Conservation (phyloP, 208 protist genomes). For the Acanthamoeba rhysodes region DNA sequence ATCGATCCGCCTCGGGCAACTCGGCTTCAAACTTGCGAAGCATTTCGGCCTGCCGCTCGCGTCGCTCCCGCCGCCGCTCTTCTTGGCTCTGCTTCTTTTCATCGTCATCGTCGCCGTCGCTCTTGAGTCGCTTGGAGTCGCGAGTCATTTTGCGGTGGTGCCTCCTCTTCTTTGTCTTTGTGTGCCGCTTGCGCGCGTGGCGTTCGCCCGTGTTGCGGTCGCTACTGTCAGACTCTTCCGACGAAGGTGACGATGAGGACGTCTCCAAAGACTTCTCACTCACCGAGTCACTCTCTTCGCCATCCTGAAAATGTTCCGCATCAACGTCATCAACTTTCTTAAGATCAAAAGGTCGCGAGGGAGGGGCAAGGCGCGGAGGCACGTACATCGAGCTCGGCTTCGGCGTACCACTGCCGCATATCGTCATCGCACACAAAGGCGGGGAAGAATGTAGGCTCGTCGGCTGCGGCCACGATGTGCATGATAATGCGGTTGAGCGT, state of each 20-base stretch:
- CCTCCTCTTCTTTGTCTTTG: neutral
- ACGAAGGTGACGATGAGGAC: neutral
- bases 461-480: slow-evolving; percentile 40
- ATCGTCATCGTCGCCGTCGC: neutral
- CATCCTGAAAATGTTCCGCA: neutral
- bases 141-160: neutral
- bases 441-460: slow-evolving; percentile 59
- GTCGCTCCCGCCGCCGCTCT: neutral
- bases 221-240: neutral
- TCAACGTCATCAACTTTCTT: too few species aligned
- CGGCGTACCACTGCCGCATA: slow-evolving; percentile 33
- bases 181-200: neutral
- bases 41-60: neutral
- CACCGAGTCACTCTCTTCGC: neutral
- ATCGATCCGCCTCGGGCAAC: slow-evolving; percentile 13
- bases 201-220: neutral
- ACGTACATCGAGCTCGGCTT: slow-evolving; percentile 8
- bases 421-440: slow-evolving; percentile 58
- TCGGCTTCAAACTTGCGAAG: neutral
- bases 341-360: too few species aligned
- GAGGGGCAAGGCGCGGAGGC: neutral
- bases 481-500: slow-evolving; percentile 61
- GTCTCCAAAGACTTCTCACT: neutral
- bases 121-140: neutral
- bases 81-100: neutral